Conservation (phyloP, 345 rosid species). For the Ricinus communis region DNA sequence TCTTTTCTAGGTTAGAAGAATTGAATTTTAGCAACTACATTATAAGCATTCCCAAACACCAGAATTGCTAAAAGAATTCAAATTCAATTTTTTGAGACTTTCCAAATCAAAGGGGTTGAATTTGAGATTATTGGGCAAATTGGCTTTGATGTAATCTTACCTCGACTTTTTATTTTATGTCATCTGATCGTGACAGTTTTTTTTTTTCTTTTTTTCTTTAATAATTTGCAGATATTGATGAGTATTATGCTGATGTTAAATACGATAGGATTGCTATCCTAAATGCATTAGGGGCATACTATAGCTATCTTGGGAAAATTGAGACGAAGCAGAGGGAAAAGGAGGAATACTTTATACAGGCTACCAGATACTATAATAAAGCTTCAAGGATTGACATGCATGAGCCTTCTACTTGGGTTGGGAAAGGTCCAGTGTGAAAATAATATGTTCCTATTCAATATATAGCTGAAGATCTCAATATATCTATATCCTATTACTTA, state of each 20-base stretch:
- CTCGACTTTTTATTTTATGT: not conserved
- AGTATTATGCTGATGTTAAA: constrained; percentile 93
- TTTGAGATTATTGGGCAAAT: too few species aligned
- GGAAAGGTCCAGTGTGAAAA: constrained; percentile 59
- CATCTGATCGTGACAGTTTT: not conserved
- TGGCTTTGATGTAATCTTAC: not conserved
- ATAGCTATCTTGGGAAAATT: constrained; percentile 87
- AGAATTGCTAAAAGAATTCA: too few species aligned
- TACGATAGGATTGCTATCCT: constrained; percentile 96
- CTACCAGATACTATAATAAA: constrained; percentile 84
- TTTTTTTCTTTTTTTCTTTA: too few species aligned
- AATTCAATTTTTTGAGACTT: too few species aligned
- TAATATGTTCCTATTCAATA: not conserved
- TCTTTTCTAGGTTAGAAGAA: too few species aligned
- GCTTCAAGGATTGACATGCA: constrained; percentile 97
- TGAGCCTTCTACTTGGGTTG: constrained; percentile 99
- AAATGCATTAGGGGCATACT: constrained; percentile 91
- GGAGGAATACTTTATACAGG: constrained; percentile 87
- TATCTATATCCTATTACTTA: not conserved
- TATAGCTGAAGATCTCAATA: too few species aligned
- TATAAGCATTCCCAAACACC: too few species aligned
- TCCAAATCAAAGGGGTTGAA: too few species aligned
- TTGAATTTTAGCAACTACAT: too few species aligned
- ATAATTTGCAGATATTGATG: constrained; percentile 87
- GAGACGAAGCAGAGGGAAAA: constrained; percentile 85